Evolutionary conservation across 352 stramenopile species (phyloP), one percentile per base, ranked within the genome.

Genomic region (Aphanomyces invadans): DNA sequence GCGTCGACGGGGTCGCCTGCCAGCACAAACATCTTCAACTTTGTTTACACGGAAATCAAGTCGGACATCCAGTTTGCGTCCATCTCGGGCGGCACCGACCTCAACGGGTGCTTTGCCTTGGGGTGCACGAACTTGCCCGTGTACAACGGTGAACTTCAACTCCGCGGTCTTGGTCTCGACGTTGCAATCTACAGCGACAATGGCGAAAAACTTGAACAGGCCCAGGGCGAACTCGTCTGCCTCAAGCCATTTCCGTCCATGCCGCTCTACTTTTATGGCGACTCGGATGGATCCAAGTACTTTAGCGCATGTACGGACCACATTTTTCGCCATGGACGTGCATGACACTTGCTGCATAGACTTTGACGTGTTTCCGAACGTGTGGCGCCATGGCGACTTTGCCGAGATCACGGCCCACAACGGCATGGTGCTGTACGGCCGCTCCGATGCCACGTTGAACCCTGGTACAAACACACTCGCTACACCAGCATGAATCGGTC

Each of bases 301-400:
- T 77, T 79, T 42, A 74, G 72, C 33, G 84, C 84, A 21, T 93
- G 79, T 90, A 70, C 56, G 77, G n/a, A n/a, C n/a, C n/a, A n/a
- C n/a, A n/a, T n/a, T n/a, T n/a, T n/a, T n/a, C n/a, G n/a, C n/a
- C n/a, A n/a, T n/a, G n/a, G n/a, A n/a, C n/a, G n/a, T n/a, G n/a
- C n/a, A n/a, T n/a, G n/a, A n/a, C n/a, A n/a, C n/a, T n/a, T n/a
- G n/a, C n/a, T n/a, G n/a, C n/a, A n/a, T 51, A 88, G 79, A 95
- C 64, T 95, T 95, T 69, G 82, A 87, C 44, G 81, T 78, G 32
- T 92, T 89, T 57, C 72, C 74, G 33, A 78, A 81, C 21, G 78
- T 91, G 15, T 95, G 86, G 86, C 76, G 77, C 28, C 86, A 95
- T 45, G 86, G 86, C 21, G 86, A 95, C 70, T 95, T 90, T 72